Percentiles rank a stretch among this genome's conserved stretches.
These are phyloP conservation scores for Osmanthus fragrans DNA, from an alignment of 257 asterid genomes.

Conservation along the genomic window DNA sequence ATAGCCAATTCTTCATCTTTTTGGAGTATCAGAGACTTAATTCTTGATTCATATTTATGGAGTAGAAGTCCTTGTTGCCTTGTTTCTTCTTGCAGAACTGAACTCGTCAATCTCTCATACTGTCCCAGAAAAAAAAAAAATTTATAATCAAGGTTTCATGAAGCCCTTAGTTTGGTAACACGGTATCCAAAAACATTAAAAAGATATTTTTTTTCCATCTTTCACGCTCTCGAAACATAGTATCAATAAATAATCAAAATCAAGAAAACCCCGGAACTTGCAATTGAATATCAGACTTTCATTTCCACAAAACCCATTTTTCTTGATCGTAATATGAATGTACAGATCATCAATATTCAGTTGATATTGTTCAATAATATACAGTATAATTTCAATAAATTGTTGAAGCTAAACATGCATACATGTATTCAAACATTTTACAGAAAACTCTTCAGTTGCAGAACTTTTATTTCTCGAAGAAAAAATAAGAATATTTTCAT, in stretches of 20 bases:
- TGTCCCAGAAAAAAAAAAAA: constrained; percentile 18
- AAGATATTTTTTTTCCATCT: no score
- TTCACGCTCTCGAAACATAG: background rate
- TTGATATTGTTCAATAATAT: background rate
- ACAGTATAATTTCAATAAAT: background rate
- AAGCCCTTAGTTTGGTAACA: no score
- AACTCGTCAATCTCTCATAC: constrained; percentile 48
- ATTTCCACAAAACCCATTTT: background rate
- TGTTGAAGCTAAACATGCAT: background rate
- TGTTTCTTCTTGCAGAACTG: constrained; percentile 38
- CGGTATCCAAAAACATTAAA: no score
- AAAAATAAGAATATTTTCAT: no score
- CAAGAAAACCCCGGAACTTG: background rate
- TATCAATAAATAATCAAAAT: constrained; percentile 11
- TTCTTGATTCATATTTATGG: constrained; percentile 40
- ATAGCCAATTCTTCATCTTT: constrained; percentile 48
- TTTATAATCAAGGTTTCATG: no score
- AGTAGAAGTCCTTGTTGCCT: constrained; percentile 33
- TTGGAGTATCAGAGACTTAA: constrained; percentile 27
- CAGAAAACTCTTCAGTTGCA: no score
- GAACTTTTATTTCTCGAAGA: no score
- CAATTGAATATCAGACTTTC: no score
- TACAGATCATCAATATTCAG: background rate
- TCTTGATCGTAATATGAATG: background rate
- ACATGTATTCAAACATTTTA: background rate